These are phyloP conservation scores for Candida tibetensis DNA, from an alignment of 805 yeast genomes.

Conservation along the genomic window DNA sequence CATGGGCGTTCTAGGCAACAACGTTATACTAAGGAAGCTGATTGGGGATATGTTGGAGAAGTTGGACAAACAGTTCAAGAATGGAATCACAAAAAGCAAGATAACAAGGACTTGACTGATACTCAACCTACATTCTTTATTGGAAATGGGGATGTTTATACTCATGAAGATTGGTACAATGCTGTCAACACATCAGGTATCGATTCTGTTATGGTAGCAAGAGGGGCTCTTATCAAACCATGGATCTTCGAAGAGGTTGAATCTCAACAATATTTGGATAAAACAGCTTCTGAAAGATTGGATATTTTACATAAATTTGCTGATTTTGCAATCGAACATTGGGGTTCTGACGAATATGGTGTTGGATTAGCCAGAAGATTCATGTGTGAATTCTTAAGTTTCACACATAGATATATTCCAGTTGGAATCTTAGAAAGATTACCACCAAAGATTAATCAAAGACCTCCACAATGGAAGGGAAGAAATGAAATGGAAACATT, in stretches of 20 bases:
- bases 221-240: conserved; percentile 97
- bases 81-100: conserved; percentile 52
- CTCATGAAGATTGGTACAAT: conserved; percentile 82
- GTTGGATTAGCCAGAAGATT: conserved; percentile 82
- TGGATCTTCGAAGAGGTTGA: conserved; percentile 98
- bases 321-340: conserved; percentile 83
- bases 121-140: conserved; percentile 71
- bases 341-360: conserved; percentile 98
- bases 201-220: conserved; percentile 95
- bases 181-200: conserved; percentile 65
- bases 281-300: conserved; percentile 84
- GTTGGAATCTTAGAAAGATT: conserved; percentile 85
- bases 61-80: conserved; percentile 69
- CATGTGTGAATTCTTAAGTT: conserved; percentile 90
- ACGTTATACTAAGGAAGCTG: conserved; percentile 85
- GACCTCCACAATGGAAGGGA: conserved; percentile 93
- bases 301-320: conserved; percentile 70
- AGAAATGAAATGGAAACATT: conserved; percentile 90
- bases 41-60: conserved; percentile 84
- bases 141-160: conserved; percentile 93
- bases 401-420: conserved; percentile 92
- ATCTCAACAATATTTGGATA: conserved; percentile 83
- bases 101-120: conserved; percentile 58
- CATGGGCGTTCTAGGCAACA: conserved; percentile 98
- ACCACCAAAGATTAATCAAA: conserved; percentile 86